A percentile compares a stretch with the other conserved stretches of the same genome.
Evolutionary conservation across 352 stramenopile species (phyloP).

Genomic region (Pythium aphanidermatum): DNA sequence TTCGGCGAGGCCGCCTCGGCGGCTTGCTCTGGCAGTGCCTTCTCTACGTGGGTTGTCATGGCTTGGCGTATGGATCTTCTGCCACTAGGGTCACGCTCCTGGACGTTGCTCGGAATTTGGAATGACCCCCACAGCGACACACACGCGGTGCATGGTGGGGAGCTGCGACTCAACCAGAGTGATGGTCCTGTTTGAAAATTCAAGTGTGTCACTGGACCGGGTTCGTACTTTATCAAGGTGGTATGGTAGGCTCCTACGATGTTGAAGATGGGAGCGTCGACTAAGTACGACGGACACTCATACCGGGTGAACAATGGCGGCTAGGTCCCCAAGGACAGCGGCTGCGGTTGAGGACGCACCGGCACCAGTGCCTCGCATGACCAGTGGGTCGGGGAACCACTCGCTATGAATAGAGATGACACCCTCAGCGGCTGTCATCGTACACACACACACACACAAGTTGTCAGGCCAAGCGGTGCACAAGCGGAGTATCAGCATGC

Average conservation of each 20-base stretch:
- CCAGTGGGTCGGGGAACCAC: slow-evolving; percentile 52
- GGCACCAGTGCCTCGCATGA: slow-evolving; percentile 54
- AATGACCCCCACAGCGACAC: slow-evolving; percentile 2
- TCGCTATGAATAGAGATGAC: slow-evolving; percentile 49
- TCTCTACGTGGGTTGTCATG: slow-evolving; percentile 58
- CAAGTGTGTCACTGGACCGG: slow-evolving; percentile 20
- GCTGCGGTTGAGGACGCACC: slow-evolving; percentile 52
- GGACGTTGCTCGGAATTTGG: slow-evolving; percentile 10
- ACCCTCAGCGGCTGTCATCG: slow-evolving; percentile 46
- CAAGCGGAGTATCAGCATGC: neutral
- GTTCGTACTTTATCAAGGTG: slow-evolving; percentile 8
- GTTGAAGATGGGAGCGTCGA: slow-evolving; percentile 9
- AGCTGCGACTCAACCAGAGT: slow-evolving; percentile 4
- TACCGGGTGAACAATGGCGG: slow-evolving; percentile 4
- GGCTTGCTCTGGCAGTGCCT: slow-evolving; percentile 8
- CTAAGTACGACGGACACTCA: slow-evolving; percentile 10
- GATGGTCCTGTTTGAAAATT: slow-evolving; percentile 25
- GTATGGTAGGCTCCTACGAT: neutral
- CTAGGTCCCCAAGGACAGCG: slow-evolving; percentile 47
- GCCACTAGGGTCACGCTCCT: slow-evolving; percentile 1
- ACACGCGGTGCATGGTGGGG: slow-evolving; percentile 3
- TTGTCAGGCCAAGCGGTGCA: neutral
- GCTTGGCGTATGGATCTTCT: slow-evolving; percentile 12
- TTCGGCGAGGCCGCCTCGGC: slow-evolving; percentile 24
- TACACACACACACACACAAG: neutral